Base-by-base conservation (phyloP, 352 stramenopile genomes). In the Vaucheria bursata region DNA sequence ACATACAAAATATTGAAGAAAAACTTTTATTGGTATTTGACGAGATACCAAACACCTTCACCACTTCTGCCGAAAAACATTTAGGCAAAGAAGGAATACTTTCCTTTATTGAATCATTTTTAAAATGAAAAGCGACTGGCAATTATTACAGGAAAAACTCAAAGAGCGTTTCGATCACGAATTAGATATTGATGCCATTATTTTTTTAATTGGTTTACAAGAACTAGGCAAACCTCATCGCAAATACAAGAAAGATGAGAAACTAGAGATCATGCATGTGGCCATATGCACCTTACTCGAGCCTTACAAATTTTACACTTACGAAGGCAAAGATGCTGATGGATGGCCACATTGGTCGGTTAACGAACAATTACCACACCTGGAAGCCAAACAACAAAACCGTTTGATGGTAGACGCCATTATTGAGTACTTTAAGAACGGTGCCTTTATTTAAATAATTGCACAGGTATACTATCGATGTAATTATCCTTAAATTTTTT, bases 191-290 rank as follows among this genome's bases (percentile, higher is more conserved):
- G n/a, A n/a, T n/a, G n/a, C n/a, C n/a, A n/a, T n/a, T n/a, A n/a
- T n/a, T n/a, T n/a, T n/a, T n/a, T n/a, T n/a, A n/a, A n/a, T n/a
- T n/a, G n/a, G n/a, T n/a, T n/a, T n/a, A n/a, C n/a, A n/a, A n/a
- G n/a, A n/a, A n/a, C n/a, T n/a, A n/a, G n/a, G n/a, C n/a, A 59
- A 59, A 25, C 45, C 45, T 18, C 25, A 18, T 59, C 18, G 25
- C 18, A 59, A 59, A 59, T 59, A 59, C 25, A 59, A 59, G 25
- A 59, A 59, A 59, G 45, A 59, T 59, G 45, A 59, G 45, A 59
- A 59, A 25, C 45, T 59, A 25, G 45, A 59, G 25, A 25, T 59
- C 18, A 59, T 59, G 45, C 45, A 59, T 25, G 25, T 59, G 18
- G 45, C 45, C 25, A 59, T 59, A 18, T 59, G 45, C 25, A 59